Evolutionary conservation across 2,329 filamentous ascomycete species (phyloP), one percentile per base, ranked within the genome.

Genomic region (Ophiocordyceps camponoti-leonardi): DNA sequence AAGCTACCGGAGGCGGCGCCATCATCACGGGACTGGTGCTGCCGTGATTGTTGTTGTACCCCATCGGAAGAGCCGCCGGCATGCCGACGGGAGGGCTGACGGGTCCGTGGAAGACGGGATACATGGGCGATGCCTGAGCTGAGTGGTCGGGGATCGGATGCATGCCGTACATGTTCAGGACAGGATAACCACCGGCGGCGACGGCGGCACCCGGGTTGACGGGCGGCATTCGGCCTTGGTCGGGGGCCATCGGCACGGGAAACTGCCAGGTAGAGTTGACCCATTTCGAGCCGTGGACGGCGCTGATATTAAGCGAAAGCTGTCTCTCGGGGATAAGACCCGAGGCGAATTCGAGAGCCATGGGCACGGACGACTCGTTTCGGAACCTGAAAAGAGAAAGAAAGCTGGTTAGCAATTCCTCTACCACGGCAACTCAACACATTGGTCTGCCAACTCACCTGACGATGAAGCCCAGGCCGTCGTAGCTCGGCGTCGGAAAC

Each of bases 281-380:
- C 61, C 61, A 63, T 47, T 61, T 63, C 2, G 59, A 62, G 23
- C 58, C 51, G 42, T 56, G 41, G 6, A 53, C 50, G 4, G 61
- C 55, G 5, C 48, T 48, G 26, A 63, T 55, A 14, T 2, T 40
- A 19, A 63, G 28, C 6, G 50, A 50, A 10, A 63, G 46, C 2
- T 49, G 48, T 26, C 51, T 52, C 37, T 60, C 60, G 5, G 49
- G 48, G 39, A 63, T 49, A 10, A 35, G 37, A 6, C 53, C 52
- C 7, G 46, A 43, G 2, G 49, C 52, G 41, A 53, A 49, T 14
- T 46, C 43, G 39, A 63, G 46, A 2, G 60, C 58, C 31, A 51
- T 47, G 6, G 44, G 22, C 30, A 55, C 58, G 11, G 59, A 60
- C 2, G 48, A 46, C 33, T 60, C 55, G 3, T 47, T 42, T 6